Evolutionary conservation across 2,329 filamentous ascomycete species (phyloP), one percentile per base, ranked within the genome.

Genomic region (Chaetomiaceae sp.): DNA sequence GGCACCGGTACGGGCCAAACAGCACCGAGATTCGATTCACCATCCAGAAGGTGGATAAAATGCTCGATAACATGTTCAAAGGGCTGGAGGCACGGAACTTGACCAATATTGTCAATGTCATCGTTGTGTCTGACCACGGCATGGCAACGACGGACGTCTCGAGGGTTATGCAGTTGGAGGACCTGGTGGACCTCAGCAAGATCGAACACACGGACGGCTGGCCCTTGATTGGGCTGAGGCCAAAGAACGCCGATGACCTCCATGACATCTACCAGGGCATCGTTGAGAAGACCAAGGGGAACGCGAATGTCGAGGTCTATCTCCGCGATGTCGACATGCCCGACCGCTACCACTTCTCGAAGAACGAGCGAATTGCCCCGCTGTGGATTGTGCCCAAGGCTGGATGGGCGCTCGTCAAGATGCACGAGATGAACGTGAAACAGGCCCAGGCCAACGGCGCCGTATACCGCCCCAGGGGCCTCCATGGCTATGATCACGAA

Each of bases 91-190:
- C 80, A 43, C 84, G 94, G 45, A 96, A 97, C 66, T 73, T 99
- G 47, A 96, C 91, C 0, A 68, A 86, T 19, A 88, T 99, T 56
- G 89, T 97, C 66, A 99, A 99, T 61, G 80, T 99, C 7, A 84
- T 99, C 31, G 80, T 99, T n/a, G 92, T 99, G 2, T 96, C 91
- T 0, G 94, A 99, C 67, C 94, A 99, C 67, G 94, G 94, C 47
- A 99, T 99, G 94, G 94, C 94, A 1, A 95, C 91, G 0, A 97
- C 94, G 0, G 88, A 91, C 55, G 82, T 81, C 0, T 78, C 84
- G 17, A 82, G 94, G 11, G 75, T 97, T 42, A 80, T 97, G 23
- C 94, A 97, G 70, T 76, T 97, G 2, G 94, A 99, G 59, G 90
- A 96, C 65, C 72, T 97, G 4, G 77, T 97, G 43, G 89, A 96